A percentile compares a stretch with the other conserved stretches of the same genome.
phyloP scores from a whole-genome alignment of 202 grass and related monocot species.

The Dendrocalamus latiflorus region DNA sequence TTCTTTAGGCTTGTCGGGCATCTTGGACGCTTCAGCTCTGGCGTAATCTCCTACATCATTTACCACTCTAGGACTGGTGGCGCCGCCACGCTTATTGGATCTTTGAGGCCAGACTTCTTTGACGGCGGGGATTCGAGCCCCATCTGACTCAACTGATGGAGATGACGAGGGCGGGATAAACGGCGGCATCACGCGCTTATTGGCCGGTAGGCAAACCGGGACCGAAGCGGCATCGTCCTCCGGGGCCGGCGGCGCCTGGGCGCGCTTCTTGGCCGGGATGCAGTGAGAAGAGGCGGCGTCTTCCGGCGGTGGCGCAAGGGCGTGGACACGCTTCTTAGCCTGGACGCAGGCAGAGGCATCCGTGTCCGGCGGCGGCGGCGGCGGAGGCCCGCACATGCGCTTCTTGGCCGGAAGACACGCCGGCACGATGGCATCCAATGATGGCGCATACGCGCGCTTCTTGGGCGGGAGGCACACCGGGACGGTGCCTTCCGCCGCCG shows the following conservation, averaged over 20 bases:
- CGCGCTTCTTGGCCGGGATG: slow-evolving; percentile 33
- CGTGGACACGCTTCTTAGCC: slow-evolving; percentile 26
- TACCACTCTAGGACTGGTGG: background rate
- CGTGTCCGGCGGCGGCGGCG: background rate
- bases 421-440: background rate
- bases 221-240: background rate
- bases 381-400: background rate
- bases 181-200: slow-evolving; percentile 62
- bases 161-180: slow-evolving; percentile 2
- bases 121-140: background rate
- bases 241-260: background rate
- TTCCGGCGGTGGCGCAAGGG: background rate
- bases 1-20: background rate
- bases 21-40: background rate
- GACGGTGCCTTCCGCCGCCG: background rate
- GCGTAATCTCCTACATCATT: background rate
- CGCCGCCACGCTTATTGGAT: background rate
- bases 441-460: slow-evolving; percentile 24
- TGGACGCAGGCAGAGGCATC: background rate
- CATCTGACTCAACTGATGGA: background rate
- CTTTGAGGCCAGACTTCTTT: slow-evolving; percentile 11
- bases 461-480: slow-evolving; percentile 39
- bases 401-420: slow-evolving; percentile 63
- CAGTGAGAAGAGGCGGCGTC: background rate
- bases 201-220: slow-evolving; percentile 38